Base-by-base conservation (phyloP, 2,329 filamentous ascomycete genomes). In the Hypocrella siamensis region DNA sequence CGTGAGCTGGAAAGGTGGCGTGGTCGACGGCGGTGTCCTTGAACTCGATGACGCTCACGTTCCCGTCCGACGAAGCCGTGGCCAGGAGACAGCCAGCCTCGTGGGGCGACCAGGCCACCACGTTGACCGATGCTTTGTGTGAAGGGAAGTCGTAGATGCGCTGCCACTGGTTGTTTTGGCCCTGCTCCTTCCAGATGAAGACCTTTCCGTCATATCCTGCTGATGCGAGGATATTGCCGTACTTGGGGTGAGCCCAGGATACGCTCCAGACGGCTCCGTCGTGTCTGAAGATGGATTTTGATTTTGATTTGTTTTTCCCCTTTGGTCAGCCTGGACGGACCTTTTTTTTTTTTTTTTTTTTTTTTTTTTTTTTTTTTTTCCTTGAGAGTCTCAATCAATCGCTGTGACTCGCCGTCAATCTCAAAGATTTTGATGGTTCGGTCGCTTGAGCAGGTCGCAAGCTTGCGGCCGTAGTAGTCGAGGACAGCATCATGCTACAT, bases 381-480 rank as follows among this genome's bases (percentile, higher is more conserved):
- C 61, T 93, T 93, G 42, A 98, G 65, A 17, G 90, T 98, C 62
- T 96, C 88, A 21, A 83, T 72, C 46, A 96, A 63, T 41, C 82
- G 74, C 59, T 98, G 88, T 44, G 79, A 72, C 46, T 96, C 86
- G 48, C 85, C 84, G 49, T 96, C 88, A 34, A 98, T 79, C 60
- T 98, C 90, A 53, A 94, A 98, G 52, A 98, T 96, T 65, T 96
- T 96, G 65, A 98, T 93, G 30, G 88, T 96, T 54, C 90, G 86
- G 61, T 98, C 90, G 43, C 88, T 94, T 22, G 86, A 94, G 60
- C 90, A 96, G 43, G 90, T 98, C 40, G 90, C 90, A 46, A 98
- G 75, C 51, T 88, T 80, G 44, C 90, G 78, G 51, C 90, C 90
- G 58, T 96, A 98, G 67, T 96, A 98, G 58, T 98, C 90, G 52